Conservation (phyloP, 495 filamentous ascomycete species). For the Aspergillus egyptiacus region DNA sequence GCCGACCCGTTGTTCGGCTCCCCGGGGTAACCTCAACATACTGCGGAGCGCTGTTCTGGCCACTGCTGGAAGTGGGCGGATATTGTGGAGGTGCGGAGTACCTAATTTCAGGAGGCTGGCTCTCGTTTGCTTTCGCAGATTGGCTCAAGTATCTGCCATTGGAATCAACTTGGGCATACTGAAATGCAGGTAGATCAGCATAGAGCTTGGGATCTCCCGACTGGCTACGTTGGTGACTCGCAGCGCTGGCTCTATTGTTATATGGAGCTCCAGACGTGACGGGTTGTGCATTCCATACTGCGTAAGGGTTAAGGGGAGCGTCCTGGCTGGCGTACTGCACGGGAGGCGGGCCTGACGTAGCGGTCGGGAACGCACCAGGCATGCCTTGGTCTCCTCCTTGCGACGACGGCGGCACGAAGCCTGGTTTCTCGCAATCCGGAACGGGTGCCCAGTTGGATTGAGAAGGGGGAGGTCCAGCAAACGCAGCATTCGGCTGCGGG, state of each 20-base stretch:
- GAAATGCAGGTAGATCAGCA: slow-evolving; percentile 30
- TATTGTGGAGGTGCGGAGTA: slow-evolving; percentile 17
- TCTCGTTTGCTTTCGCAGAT: slow-evolving; percentile 18
- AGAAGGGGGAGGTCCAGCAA: slow-evolving; percentile 16
- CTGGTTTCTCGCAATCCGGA: slow-evolving; percentile 37
- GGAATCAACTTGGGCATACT: slow-evolving; percentile 42
- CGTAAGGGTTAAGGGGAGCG: slow-evolving; percentile 19
- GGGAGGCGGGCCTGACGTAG: slow-evolving; percentile 18
- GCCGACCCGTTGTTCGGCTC: slow-evolving; percentile 25
- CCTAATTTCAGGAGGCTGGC: slow-evolving; percentile 13
- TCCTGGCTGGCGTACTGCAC: slow-evolving; percentile 23
- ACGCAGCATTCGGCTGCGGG: slow-evolving; percentile 19
- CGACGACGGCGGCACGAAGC: slow-evolving; percentile 37
- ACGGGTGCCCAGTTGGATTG: slow-evolving; percentile 33
- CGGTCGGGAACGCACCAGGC: slow-evolving; percentile 37
- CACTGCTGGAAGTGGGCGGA: slow-evolving; percentile 12
- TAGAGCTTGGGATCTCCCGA: slow-evolving; percentile 29
- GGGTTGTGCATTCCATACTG: slow-evolving; percentile 20
- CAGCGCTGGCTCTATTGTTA: slow-evolving; percentile 3
- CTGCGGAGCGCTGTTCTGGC: slow-evolving; percentile 28
- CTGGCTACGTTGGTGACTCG: slow-evolving; percentile 23
- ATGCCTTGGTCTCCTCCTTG: slow-evolving; percentile 26
- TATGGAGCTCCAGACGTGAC: slow-evolving; percentile 12
- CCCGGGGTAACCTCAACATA: slow-evolving; percentile 40
- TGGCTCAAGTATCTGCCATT: slow-evolving; percentile 35